Evolutionary conservation across 768 basidiomycete genomes (phyloP).

Genomic region (Pleurotus tuber-regium): DNA sequence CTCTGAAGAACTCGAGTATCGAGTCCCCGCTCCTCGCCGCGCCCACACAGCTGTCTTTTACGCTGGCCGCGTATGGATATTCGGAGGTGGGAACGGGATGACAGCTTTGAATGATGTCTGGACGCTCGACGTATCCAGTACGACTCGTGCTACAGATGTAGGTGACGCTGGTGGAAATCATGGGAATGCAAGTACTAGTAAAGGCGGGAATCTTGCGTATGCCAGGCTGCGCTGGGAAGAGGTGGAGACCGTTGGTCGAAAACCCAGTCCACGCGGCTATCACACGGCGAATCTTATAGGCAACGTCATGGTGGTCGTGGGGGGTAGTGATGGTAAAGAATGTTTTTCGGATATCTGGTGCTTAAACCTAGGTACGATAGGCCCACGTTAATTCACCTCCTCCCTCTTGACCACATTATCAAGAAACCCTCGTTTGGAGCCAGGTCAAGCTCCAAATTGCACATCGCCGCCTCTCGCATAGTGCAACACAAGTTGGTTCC

Average conservation of each 20-base stretch:
- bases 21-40: constrained; percentile 64
- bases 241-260: constrained; percentile 51
- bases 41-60: constrained; percentile 86
- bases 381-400: too few relatives aligned
- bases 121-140: constrained; percentile 67
- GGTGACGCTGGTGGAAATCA: constrained; percentile 13
- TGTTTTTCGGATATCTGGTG: constrained; percentile 89
- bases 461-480: constrained; percentile 68
- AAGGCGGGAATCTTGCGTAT: constrained; percentile 10
- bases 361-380: constrained; percentile 80
- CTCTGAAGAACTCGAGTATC: constrained; percentile 13
- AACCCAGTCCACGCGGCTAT: constrained; percentile 74
- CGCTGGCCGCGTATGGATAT: constrained; percentile 72
- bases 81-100: constrained; percentile 93
- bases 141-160: constrained; percentile 18
- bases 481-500: constrained; percentile 86
- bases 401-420: too few relatives aligned
- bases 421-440: constrained; percentile 47
- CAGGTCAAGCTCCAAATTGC: constrained; percentile 38
- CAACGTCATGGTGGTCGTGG: constrained; percentile 83
- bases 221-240: constrained; percentile 55
- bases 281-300: constrained; percentile 88
- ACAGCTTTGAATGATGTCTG: constrained; percentile 90
- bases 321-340: constrained; percentile 88
- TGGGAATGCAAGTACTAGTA: neutral